Base-by-base conservation (phyloP, 176 grass and related monocot species). In the Triticum timopheevii region DNA sequence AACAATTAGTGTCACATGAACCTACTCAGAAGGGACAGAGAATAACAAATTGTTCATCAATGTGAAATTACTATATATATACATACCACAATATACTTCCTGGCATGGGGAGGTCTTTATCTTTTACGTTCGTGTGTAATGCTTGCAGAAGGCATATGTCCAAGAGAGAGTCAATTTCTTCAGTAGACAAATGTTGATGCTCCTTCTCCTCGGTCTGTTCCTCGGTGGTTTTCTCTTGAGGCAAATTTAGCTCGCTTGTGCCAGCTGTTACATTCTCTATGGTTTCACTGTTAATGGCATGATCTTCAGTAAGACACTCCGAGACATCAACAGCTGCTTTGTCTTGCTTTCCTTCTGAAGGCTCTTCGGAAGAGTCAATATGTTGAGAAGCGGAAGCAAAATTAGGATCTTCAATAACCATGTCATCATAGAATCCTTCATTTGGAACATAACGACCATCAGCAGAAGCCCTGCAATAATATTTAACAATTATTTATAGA, bases 111-210 rank as follows among this genome's bases (percentile, higher is more conserved):
- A 98, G 91, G 59, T 98, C 93, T 67, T 88, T 92, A 79, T 95
- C 90, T 91, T 98, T 98, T 61, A 96, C 81, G 30, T 72, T 98
- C 25, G 87, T 96, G 84, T 96, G 77, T 38, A 98, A 77, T 56
- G 96, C 92, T 96, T 98, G 96, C 79, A 98, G 76, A 86, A 98
- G 69, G 84, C 93, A 98, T 90, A 90, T 94, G 59, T 94, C 90
- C 82, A 98, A 90, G 34, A 98, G 91, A 83, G 78, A 85, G 86
- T 96, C 96, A 72, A 96, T 80, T 90, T 98, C 96, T 92, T 94
- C 96, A 73, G 86, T 86, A 78, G 84, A 90, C 79, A 94, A 89
- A 89, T 75, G 92, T 73, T 89, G 81, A 80, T 86, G 87, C 45
- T 88, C 83, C 79, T 91, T 93, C 76, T 98, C 93, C 73, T 93